These are phyloP conservation scores for Aechmea fasciata DNA, from an alignment of 176 grass and related monocot genomes.

Conservation along the genomic window DNA sequence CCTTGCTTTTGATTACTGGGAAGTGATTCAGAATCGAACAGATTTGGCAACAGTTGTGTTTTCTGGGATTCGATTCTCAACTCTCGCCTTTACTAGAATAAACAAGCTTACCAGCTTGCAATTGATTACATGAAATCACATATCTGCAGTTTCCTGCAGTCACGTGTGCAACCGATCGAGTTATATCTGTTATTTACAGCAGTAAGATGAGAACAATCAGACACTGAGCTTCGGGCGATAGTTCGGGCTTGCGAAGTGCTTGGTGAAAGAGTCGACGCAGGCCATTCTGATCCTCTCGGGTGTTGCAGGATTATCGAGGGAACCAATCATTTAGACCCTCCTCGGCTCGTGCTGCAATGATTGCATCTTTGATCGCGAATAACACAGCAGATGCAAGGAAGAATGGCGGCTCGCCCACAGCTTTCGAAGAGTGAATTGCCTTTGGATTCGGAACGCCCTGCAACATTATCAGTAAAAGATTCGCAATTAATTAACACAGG, in stretches of 20 bases:
- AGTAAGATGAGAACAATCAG: constrained; percentile 14
- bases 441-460: constrained; percentile 72
- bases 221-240: constrained; percentile 85
- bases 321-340: constrained; percentile 70
- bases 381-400: constrained; percentile 67
- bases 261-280: constrained; percentile 64
- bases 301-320: constrained; percentile 74
- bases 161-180: too few species aligned
- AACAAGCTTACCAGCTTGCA: too few species aligned
- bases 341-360: constrained; percentile 50
- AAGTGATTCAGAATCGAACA: too few species aligned
- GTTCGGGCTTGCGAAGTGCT: constrained; percentile 46
- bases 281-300: constrained; percentile 95
- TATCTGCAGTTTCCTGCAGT: too few species aligned
- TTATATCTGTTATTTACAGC: too few species aligned
- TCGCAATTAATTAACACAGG: neutral
- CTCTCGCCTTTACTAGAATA: too few species aligned
- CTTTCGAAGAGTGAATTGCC: constrained; percentile 86
- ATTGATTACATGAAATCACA: too few species aligned
- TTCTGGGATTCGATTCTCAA: too few species aligned
- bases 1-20: too few species aligned
- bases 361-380: constrained; percentile 93
- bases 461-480: neutral
- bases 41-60: too few species aligned
- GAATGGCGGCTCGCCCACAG: constrained; percentile 89